Base-by-base conservation (phyloP, 257 asterid genomes). In the Jasminum sambac region DNA sequence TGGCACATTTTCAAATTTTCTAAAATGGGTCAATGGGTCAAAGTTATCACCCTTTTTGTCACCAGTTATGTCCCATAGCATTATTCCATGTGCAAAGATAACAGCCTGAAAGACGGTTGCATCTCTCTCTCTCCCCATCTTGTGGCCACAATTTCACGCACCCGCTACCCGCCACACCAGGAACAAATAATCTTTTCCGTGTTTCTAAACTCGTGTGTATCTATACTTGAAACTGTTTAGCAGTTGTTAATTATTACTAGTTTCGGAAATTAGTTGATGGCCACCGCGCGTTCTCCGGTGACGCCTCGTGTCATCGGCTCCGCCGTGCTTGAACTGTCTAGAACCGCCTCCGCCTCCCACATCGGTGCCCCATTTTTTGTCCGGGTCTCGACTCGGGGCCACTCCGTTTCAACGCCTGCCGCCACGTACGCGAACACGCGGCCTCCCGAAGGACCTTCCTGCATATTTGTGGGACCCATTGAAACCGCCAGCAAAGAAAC, bases 401-500 rank as follows among this genome's bases (percentile, higher is more conserved):
- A 78, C 87, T 87, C 85, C 60, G 71, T 77, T 36, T 73, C 86
- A n/a, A 34, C 79, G 41, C 70, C 76, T 63, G 43, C 64, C 38
- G 74, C 73, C 34, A 68, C 79, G 21, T 66, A 60, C 79, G 82
- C 70, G 78, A 81, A 77, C 71, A 80, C 84, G 64, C 66, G 38
- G 41, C 83, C 76, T 13, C 63, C 78, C 24, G 90, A 89, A 73
- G 98, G 91, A 13, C 98, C 96, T 55, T 91, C 99, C 11, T 94
- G 99, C 77, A 75, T 94, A 65, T 94, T 86, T 79, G 91, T 94
- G 66, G 99, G 99, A 21, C 96, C 97, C 17, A 79, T 94, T 7
- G 98, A 94, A 76, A 81, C 89, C 25, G 99, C 98, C 76, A 89
- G 88, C 44, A 90, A 91, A 73, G 99, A 89, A 76, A 94, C 89